Evolutionary conservation across 2,329 filamentous ascomycete species (phyloP).

Genomic region (Cladobotryum protrusum): DNA sequence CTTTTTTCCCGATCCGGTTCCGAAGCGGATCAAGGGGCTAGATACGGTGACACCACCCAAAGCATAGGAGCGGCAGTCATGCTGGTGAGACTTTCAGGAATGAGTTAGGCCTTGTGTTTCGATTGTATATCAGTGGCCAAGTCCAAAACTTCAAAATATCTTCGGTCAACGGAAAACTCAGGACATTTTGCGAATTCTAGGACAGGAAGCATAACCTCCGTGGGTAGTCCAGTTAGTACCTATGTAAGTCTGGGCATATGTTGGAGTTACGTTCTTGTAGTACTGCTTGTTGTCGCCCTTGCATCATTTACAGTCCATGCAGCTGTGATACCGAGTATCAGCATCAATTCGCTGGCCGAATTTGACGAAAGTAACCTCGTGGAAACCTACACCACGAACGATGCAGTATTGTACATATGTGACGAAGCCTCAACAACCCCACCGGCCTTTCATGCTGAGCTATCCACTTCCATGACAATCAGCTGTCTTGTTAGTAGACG

Average conservation of each 20-base stretch:
- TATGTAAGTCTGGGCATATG: slow-evolving; percentile 46
- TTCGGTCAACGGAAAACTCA: slow-evolving; percentile 42
- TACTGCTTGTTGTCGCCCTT: slow-evolving; percentile 36
- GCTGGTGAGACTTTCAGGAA: slow-evolving; percentile 63
- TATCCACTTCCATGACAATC: neutral
- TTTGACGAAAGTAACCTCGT: slow-evolving; percentile 38
- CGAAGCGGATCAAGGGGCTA: slow-evolving; percentile 70
- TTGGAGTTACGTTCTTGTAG: slow-evolving; percentile 35
- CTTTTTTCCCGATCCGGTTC: slow-evolving; percentile 73
- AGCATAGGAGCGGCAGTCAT: slow-evolving; percentile 70
- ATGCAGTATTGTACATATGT: no score
- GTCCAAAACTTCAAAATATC: slow-evolving; percentile 39
- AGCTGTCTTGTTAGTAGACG: no score
- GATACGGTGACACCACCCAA: slow-evolving; percentile 79
- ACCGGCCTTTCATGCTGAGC: neutral
- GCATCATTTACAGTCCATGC: slow-evolving; percentile 37
- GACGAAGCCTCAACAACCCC: no score
- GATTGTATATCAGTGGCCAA: slow-evolving; percentile 18
- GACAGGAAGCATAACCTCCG: slow-evolving; percentile 45
- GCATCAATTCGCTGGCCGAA: slow-evolving; percentile 54
- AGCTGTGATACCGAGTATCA: slow-evolving; percentile 52
- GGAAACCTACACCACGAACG: no score
- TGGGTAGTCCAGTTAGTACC: slow-evolving; percentile 51
- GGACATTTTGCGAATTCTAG: slow-evolving; percentile 39
- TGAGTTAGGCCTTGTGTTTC: slow-evolving; percentile 53